Percentiles rank a stretch among this genome's conserved stretches.
Evolutionary conservation across 805 yeast species (phyloP).

Genomic region (Grigorovia humatica): DNA sequence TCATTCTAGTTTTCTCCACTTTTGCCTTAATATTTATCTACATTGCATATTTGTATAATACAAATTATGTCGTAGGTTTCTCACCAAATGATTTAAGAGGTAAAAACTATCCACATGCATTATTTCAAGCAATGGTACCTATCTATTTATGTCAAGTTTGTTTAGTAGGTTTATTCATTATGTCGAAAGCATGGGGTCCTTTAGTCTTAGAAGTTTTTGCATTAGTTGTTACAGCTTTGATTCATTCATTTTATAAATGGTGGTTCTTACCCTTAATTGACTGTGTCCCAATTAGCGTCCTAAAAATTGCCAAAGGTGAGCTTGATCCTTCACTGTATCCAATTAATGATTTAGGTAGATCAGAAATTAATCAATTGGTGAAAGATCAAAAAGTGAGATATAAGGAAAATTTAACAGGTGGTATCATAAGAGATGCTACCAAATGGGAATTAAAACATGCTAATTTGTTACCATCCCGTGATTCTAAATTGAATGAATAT

Average conservation of each 20-base stretch:
- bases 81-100: conserved; percentile 53
- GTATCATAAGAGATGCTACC: conserved; percentile 24
- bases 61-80: conserved; percentile 54
- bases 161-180: conserved; percentile 59
- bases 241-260: conserved; percentile 50
- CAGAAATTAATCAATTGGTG: conserved; percentile 46
- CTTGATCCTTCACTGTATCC: conserved; percentile 40
- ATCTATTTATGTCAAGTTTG: conserved; percentile 63
- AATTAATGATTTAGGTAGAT: conserved; percentile 50
- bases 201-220: conserved; percentile 58
- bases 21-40: conserved; percentile 48
- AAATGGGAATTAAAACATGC: conserved; percentile 22
- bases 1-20: conserved; percentile 56
- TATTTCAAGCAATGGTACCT: conserved; percentile 64
- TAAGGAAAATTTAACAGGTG: conserved; percentile 18
- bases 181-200: conserved; percentile 72
- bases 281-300: conserved; percentile 56
- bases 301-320: conserved; percentile 31
- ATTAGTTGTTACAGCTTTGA: conserved; percentile 44
- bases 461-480: conserved; percentile 16
- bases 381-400: conserved; percentile 22
- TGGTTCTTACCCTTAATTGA: conserved; percentile 56
- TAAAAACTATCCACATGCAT: conserved; percentile 59
- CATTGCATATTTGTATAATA: conserved; percentile 51
- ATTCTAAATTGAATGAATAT: not conserved